phyloP scores from a whole-genome alignment of 139 green algal genomes.

The Deuterostichococcus epilithicus region DNA sequence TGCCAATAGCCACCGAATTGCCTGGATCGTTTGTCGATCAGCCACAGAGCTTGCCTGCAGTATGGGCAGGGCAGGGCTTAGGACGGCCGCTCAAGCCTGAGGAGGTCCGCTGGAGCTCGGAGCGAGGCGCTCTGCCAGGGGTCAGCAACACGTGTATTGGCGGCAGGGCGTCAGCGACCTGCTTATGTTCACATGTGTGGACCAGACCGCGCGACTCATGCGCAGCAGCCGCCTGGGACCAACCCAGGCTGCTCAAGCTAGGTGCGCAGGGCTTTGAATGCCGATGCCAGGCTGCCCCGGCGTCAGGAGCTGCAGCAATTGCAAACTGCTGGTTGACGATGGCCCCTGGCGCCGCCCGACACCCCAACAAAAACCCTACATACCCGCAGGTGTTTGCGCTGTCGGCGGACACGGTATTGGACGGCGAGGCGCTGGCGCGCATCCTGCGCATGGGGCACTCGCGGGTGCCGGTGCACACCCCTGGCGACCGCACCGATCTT shows the following conservation, averaged over 20 bases:
- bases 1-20: no score
- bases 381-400: conserved; percentile 69
- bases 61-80: no score
- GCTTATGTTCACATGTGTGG: no score
- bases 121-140: conserved; percentile 16
- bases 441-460: conserved; percentile 78
- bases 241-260: no score
- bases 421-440: conserved; percentile 47
- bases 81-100: no score
- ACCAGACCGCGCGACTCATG: no score
- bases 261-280: conserved; percentile 25
- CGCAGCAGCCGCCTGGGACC: no score
- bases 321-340: neutral
- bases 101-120: no score
- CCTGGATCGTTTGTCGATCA: no score
- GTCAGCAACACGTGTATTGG: conserved; percentile 8
- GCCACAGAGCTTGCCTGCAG: no score
- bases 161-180: no score
- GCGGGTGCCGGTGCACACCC: conserved; percentile 73
- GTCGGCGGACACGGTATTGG: conserved; percentile 51
- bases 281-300: conserved; percentile 7
- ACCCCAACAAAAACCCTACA: neutral
- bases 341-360: neutral
- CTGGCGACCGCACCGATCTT: conserved; percentile 38
- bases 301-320: neutral